Evolutionary conservation across 169 alveolate genomes (phyloP), one percentile per base, ranked within the genome.

Genomic region (Pseudocohnilembus persalinus): DNA sequence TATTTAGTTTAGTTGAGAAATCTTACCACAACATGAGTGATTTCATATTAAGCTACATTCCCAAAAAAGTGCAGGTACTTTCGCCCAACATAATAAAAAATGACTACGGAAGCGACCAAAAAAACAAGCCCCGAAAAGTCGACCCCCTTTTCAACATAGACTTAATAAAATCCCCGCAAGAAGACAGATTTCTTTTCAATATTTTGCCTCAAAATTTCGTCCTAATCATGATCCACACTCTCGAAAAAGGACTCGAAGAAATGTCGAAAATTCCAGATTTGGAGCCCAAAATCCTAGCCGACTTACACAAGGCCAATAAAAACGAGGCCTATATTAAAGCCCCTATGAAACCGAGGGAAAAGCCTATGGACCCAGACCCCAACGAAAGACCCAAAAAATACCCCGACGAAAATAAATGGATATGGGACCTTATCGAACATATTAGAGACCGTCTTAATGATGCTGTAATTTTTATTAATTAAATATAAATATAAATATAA

Each of bases 371-470:
- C 1, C 95, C 94, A 63, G 96, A 90, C 77, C 94, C 93, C 32
- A 87, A 87, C 29, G 93, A 94, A 68, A 95, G 93, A 88, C 94
- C 94, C 0, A 88, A 89, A 68, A 92, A 93, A 81, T 90, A 92
- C 63, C 97, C 97, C 35, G 98, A 96, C 88, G 98, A 95, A 81
- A 94, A 95, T 80, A 96, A 93, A 65, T 96, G 98, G 98, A 88
- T 96, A 20, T 96, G 98, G 97, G 96, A 94, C 73, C 89, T 94
- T 29, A 82, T 87, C 63, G 96, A 93, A 87, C 73, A 88, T n/a
- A 76, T 95, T 29, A 92, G 84, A 32, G 84, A 63, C 11, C 89
- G 92, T 31, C 89, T 96, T 27, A 92, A 87, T 33, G 85, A 89
- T 83, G 97, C 97, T 16, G 68, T 49, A 49, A 49, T 11, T 11